Base-by-base conservation (phyloP, 306 rosid genomes). In the Fagus crenata region DNA sequence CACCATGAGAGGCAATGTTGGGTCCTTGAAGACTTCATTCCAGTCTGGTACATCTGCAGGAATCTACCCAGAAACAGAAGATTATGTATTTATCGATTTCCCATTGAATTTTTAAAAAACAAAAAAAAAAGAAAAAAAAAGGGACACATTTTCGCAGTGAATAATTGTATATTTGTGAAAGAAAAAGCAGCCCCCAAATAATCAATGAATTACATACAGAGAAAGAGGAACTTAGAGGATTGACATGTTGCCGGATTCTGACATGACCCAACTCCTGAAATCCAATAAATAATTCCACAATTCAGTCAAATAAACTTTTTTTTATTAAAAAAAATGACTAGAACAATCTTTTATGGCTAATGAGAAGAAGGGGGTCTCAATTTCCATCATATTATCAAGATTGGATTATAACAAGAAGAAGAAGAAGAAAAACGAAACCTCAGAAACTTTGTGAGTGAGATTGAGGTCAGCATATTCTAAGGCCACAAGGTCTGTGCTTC, bases 231-330 rank as follows among this genome's bases (percentile, higher is more conserved):
- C 95, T 91, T 0, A 94, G 89, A 40, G 98, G 98, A 63, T 94
- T 94, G 43, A 92, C 98, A 86, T 92, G 97, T 83, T 92, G 98
- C 81, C 98, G 89, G 81, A 94, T 89, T 75, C 97, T 92, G 60
- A 89, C 87, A 71, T 85, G 95, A 78, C 93, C 96, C 81, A 84
- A 58, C 74, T 89, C 96, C 98, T 92, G 91, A 81, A 87, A 74
- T 82, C 58, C 43, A 46, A 49, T 4, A 77, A 2, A 76, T 13
- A 51, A 56, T 7, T 60, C 51, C 28, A 54, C 2, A 6, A 33
- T 35, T 63, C 69, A 13, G n/a, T 63, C 69, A 35, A 49, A 54
- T 2, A 39, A 60, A 41, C 28, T 22, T 22, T 22, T 22, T 22
- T 22, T 22, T 22, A n/a, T n/a, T n/a, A n/a, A n/a, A n/a, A n/a